These are phyloP conservation scores for Dactylellina drechsleri DNA, from an alignment of 2,329 filamentous ascomycete genomes.

Conservation along the genomic window DNA sequence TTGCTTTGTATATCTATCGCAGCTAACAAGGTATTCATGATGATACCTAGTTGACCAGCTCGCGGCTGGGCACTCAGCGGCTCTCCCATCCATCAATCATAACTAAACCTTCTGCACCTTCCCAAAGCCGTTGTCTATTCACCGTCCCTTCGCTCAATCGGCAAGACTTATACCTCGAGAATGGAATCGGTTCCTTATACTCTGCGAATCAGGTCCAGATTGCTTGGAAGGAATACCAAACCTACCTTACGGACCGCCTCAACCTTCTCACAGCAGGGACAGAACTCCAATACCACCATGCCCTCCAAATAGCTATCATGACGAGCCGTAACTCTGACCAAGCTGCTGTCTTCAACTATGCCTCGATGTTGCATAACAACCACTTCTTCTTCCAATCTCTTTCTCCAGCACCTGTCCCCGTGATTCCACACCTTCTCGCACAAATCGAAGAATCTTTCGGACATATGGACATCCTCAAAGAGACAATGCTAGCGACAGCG, in stretches of 20 bases:
- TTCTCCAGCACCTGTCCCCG: conserved; percentile 63
- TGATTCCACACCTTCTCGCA: conserved; percentile 68
- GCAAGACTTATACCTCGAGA: conserved; percentile 53
- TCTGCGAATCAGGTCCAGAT: conserved; percentile 75
- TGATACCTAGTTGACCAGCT: too few relatives aligned
- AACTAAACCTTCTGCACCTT: background rate
- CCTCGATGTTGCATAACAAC: conserved; percentile 95
- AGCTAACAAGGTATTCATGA: too few relatives aligned
- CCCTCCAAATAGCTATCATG: conserved; percentile 76
- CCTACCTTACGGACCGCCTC: conserved; percentile 76
- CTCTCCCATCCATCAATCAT: background rate
- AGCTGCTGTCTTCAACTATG: conserved; percentile 91
- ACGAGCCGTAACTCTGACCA: conserved; percentile 80
- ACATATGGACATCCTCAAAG: conserved; percentile 81
- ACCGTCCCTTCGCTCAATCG: conserved; percentile 7
- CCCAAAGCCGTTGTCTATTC: conserved; percentile 14
- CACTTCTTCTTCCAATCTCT: conserved; percentile 77
- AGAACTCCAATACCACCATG: conserved; percentile 70
- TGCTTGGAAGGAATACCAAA: conserved; percentile 86
- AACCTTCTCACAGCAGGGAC: conserved; percentile 78
- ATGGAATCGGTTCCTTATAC: conserved; percentile 77
- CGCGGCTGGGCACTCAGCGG: background rate
- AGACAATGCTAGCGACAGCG: conserved; percentile 82
- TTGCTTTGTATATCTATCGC: too few relatives aligned
- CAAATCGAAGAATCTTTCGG: conserved; percentile 78